Percentiles rank a stretch among this genome's conserved stretches.
phyloP scores from a whole-genome alignment of 2,329 filamentous ascomycete genomes.

The Raffaelea arxii region DNA sequence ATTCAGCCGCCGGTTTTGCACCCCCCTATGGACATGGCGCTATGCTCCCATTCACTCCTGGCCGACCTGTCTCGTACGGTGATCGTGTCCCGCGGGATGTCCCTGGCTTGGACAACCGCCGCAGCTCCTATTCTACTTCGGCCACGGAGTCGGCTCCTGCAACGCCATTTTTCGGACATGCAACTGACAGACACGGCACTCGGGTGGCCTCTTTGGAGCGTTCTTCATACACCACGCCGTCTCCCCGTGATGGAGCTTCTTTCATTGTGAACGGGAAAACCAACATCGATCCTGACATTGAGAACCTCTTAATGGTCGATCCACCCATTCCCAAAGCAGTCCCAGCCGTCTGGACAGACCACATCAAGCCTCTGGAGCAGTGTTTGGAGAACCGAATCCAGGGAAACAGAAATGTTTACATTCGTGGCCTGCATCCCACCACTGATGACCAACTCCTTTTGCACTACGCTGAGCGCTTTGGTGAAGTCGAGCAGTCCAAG shows the following conservation, averaged over 20 bases:
- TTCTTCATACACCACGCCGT: conserved; percentile 57
- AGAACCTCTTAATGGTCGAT: conserved; percentile 61
- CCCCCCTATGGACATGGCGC: conserved; percentile 17
- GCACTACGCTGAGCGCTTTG: conserved; percentile 77
- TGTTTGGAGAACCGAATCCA: conserved; percentile 85
- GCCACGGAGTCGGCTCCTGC: conserved; percentile 53
- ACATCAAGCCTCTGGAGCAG: conserved; percentile 83
- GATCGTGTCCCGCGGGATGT: conserved; percentile 43
- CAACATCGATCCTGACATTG: conserved; percentile 39
- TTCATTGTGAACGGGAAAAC: conserved; percentile 29
- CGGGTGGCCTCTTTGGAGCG: conserved; percentile 49
- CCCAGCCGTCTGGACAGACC: conserved; percentile 79
- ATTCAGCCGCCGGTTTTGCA: conserved; percentile 7
- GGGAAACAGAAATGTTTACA: conserved; percentile 96
- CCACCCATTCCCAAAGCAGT: conserved; percentile 81
- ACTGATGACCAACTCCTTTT: conserved; percentile 87
- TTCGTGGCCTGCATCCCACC: conserved; percentile 87
- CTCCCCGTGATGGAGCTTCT: conserved; percentile 45
- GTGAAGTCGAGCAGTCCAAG: conserved; percentile 91
- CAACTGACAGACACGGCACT: conserved; percentile 45
- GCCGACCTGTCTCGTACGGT: conserved; percentile 32
- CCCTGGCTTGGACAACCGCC: conserved; percentile 54
- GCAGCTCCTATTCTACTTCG: conserved; percentile 54
- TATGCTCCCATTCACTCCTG: conserved; percentile 41
- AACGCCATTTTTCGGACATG: conserved; percentile 53